Percentiles rank a stretch among this genome's conserved stretches.
Conservation (phyloP, 148 eudicot species). For the Vaccinium darrowii region DNA sequence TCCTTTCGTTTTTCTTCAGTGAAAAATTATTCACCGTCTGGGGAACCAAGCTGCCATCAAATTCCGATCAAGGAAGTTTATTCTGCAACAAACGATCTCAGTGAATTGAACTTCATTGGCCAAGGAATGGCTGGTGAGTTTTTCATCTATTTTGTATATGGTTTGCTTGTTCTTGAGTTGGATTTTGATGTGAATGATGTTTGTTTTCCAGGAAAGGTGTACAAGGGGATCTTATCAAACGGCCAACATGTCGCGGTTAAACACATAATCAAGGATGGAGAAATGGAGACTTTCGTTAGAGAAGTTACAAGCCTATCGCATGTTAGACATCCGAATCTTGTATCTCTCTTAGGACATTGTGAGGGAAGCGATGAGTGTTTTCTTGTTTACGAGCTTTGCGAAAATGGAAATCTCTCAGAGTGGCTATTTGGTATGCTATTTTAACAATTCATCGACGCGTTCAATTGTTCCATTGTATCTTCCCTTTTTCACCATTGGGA, state of each 20-base stretch:
- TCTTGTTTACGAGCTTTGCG: slow-evolving; percentile 52
- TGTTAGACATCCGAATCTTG: slow-evolving; percentile 53
- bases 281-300: slow-evolving; percentile 50
- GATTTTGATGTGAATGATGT: slow-evolving; percentile 1
- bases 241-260: slow-evolving; percentile 47
- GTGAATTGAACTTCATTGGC: slow-evolving; percentile 42
- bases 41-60: slow-evolving; percentile 17
- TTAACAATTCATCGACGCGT: neutral
- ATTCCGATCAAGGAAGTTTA: slow-evolving; percentile 36
- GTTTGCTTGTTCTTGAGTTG: neutral
- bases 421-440: slow-evolving; percentile 46
- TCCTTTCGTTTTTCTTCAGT: slow-evolving; percentile 15
- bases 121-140: slow-evolving; percentile 52
- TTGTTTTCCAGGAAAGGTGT: slow-evolving; percentile 41
- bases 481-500: neutral
- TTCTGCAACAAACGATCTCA: slow-evolving; percentile 41
- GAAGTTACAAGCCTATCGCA: slow-evolving; percentile 52
- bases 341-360: slow-evolving; percentile 42
- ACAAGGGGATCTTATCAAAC: slow-evolving; percentile 42
- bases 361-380: slow-evolving; percentile 47
- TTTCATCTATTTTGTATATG: neutral
- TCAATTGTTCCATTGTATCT: neutral
- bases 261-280: slow-evolving; percentile 45
- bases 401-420: slow-evolving; percentile 51
- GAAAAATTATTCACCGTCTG: slow-evolving; percentile 2